Evolutionary conservation across 345 rosid genomes (phyloP).

Genomic region (Toxicodendron radicans): DNA sequence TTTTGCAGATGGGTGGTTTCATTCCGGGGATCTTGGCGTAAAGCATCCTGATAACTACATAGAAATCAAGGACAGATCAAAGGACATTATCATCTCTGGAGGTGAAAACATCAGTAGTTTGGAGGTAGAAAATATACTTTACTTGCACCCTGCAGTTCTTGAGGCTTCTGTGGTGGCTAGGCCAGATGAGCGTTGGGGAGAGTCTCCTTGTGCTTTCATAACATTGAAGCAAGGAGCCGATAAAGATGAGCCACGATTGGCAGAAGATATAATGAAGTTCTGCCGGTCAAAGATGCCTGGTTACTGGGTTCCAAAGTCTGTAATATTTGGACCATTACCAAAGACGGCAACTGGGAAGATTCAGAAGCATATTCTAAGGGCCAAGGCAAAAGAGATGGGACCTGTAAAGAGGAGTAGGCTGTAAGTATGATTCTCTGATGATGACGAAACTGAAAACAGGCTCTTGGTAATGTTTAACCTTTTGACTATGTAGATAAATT

Average conservation of each 20-base stretch:
- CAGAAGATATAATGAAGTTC: slow-evolving; percentile 68
- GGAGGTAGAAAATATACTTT: slow-evolving; percentile 70
- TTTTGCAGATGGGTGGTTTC: slow-evolving; percentile 91
- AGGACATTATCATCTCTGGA: slow-evolving; percentile 89
- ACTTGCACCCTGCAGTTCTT: slow-evolving; percentile 68
- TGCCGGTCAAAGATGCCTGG: slow-evolving; percentile 70
- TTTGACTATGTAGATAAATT: neutral
- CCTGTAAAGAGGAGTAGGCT: slow-evolving; percentile 62
- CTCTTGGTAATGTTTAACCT: neutral
- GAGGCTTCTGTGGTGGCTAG: slow-evolving; percentile 93
- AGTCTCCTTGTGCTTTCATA: slow-evolving; percentile 86
- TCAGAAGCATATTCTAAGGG: slow-evolving; percentile 78
- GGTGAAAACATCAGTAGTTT: slow-evolving; percentile 95
- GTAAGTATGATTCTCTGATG: slow-evolving; percentile 16
- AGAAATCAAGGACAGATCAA: slow-evolving; percentile 85
- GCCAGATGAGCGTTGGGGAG: slow-evolving; percentile 84
- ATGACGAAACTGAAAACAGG: neutral
- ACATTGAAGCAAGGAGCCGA: slow-evolving; percentile 58
- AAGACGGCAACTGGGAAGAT: slow-evolving; percentile 94
- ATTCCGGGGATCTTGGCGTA: slow-evolving; percentile 82
- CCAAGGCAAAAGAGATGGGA: slow-evolving; percentile 79
- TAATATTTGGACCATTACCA: slow-evolving; percentile 78
- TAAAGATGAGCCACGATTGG: slow-evolving; percentile 42
- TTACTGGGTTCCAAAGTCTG: slow-evolving; percentile 87
- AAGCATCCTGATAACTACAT: slow-evolving; percentile 85